These are phyloP conservation scores for Fragaria vesca DNA, from an alignment of 306 rosid genomes.

Conservation along the genomic window DNA sequence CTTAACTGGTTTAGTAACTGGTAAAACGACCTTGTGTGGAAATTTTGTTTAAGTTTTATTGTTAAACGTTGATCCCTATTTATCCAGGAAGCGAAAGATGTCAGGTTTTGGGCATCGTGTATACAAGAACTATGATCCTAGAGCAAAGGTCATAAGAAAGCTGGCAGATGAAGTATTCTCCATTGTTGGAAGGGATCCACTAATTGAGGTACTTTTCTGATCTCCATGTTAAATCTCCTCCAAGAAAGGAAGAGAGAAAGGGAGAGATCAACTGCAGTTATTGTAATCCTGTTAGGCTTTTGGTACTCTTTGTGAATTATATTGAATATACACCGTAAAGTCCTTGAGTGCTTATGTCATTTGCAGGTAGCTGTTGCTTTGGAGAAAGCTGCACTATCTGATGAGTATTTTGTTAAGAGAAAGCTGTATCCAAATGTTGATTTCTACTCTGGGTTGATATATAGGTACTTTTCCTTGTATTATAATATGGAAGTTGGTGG, in stretches of 20 bases:
- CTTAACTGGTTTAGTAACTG: not conserved
- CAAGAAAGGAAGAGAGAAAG: not conserved
- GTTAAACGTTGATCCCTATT: conserved; percentile 11
- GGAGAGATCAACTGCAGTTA: not conserved
- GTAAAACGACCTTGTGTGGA: not conserved
- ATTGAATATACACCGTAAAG: not conserved
- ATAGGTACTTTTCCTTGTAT: conserved; percentile 36
- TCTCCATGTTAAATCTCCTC: not conserved
- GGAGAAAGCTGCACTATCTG: conserved; percentile 84
- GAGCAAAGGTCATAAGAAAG: conserved; percentile 76
- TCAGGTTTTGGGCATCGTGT: conserved; percentile 95
- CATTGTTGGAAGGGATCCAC: conserved; percentile 89
- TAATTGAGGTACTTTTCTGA: conserved; percentile 64
- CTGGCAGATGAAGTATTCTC: conserved; percentile 89
- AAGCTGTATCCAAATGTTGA: conserved; percentile 92
- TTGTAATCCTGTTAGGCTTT: not conserved
- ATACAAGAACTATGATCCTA: conserved; percentile 90
- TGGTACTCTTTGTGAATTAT: not conserved
- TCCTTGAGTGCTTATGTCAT: conserved; percentile 12
- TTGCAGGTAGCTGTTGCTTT: conserved; percentile 81
- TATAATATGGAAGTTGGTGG: not conserved
- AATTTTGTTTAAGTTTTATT: not conserved
- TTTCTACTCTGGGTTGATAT: conserved; percentile 88
- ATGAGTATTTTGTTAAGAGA: conserved; percentile 82
- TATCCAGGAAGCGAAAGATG: conserved; percentile 79